Conservation (phyloP, 768 basidiomycete species). For the Arthromyces matolae region DNA sequence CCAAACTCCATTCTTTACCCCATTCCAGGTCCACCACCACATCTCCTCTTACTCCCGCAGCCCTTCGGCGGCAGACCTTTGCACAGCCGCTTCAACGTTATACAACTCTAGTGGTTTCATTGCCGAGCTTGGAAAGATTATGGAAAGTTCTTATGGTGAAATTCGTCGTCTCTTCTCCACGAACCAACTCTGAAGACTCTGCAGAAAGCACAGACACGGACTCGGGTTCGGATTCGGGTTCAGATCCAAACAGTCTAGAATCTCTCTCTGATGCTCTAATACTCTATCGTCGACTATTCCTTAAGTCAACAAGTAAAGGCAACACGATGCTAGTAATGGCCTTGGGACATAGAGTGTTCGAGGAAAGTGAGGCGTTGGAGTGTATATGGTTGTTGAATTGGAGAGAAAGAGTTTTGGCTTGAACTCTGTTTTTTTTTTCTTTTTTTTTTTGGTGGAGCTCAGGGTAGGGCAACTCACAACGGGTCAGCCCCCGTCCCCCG, state of each 20-base stretch:
- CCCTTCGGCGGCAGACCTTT: conserved; percentile 47
- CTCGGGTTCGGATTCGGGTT: neutral
- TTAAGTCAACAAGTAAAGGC: neutral
- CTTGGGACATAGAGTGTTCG: conserved; percentile 49
- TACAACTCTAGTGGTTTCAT: conserved; percentile 28
- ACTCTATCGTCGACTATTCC: too few species aligned
- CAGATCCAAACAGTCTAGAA: too few species aligned
- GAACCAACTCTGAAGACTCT: too few species aligned
- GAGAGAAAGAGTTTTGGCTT: conserved; percentile 31
- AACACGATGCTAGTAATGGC: conserved; percentile 36
- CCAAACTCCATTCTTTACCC: conserved; percentile 32
- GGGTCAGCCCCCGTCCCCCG: too few species aligned
- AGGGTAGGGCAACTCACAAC: too few species aligned
- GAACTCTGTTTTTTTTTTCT: too few species aligned
- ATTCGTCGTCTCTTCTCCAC: too few species aligned
- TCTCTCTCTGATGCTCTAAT: too few species aligned
- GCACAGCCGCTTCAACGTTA: conserved; percentile 56
- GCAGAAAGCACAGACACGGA: too few species aligned
- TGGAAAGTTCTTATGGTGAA: conserved; percentile 33
- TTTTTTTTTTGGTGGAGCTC: too few species aligned
- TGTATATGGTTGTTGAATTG: conserved; percentile 59
- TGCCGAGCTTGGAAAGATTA: conserved; percentile 52
- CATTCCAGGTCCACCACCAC: conserved; percentile 53
- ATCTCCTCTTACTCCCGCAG: conserved; percentile 39
- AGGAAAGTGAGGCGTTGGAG: conserved; percentile 44